Base-by-base conservation (phyloP, 768 basidiomycete genomes). In the Hygrophorus russula region DNA sequence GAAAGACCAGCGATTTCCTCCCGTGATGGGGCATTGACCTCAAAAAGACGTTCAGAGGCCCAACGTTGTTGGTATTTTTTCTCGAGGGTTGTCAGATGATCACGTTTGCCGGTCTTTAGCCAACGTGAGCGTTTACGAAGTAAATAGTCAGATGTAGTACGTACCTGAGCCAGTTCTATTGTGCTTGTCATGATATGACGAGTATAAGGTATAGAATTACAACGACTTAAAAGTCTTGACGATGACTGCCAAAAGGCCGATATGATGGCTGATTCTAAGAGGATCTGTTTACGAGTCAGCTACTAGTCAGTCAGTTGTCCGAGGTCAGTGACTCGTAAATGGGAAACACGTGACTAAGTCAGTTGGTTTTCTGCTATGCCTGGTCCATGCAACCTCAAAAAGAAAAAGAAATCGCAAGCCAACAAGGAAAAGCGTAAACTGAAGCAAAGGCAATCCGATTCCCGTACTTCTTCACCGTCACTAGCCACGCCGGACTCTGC, bases 31-130 rank as follows among this genome's bases (percentile, higher is more conserved):
- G 93, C 82, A 52, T 83, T 70, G 56, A 82, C 74, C 60, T 98
- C 84, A 61, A 99, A 99, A 42, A 89, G 55, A 53, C 71, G 76
- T 48, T 85, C 76, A 9, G 71, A 65, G 50, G 66, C 68, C 96
- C 96, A 99, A 56, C 72, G 69, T 47, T 73, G 62, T 64, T 97
- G 94, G 52, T 89, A 90, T 60, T 79, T 73, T 55, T 78, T 74
- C 63, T 98, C 96, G 45, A 98, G 67, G 15, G 72, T 70, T 56
- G 76, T 82, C 42, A 99, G 65, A 53, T 81, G 68, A 66, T 99
- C 96, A 59, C 96, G 77, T 62, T 98, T 99, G 55, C 74, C 87
- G 12, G 94, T 98, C 90, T 97, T 62, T n/a, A 43, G 36, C 40
- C 34, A 51, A 46, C 50, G 46, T 19, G 29, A 45, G 10, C n/a